phyloP scores from a whole-genome alignment of 805 yeast species.

The Nakazawaea wickerhamii region DNA sequence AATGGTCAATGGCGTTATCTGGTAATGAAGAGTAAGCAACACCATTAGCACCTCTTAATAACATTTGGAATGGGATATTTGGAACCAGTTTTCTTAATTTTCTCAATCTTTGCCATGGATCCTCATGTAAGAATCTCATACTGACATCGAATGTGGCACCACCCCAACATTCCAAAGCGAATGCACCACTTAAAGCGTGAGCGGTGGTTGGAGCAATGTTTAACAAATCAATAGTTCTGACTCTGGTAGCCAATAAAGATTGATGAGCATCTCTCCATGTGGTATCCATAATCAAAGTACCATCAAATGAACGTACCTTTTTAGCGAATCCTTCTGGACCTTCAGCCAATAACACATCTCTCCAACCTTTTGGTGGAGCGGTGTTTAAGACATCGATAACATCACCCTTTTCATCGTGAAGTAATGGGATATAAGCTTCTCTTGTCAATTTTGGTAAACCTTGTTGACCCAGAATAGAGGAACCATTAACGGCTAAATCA shows the following conservation, averaged over 20 bases:
- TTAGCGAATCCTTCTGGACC: conserved; percentile 91
- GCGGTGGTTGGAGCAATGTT: conserved; percentile 94
- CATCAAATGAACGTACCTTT: conserved; percentile 77
- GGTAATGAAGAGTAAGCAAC: conserved; percentile 97
- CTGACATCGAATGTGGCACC: conserved; percentile 99
- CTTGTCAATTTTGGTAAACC: conserved; percentile 81
- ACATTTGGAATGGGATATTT: conserved; percentile 98
- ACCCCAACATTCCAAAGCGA: conserved; percentile 99
- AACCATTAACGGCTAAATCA: conserved; percentile 92
- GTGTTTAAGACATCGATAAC: conserved; percentile 50
- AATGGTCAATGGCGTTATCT: conserved; percentile 97
- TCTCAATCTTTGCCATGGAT: conserved; percentile 96
- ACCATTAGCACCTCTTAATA: conserved; percentile 98
- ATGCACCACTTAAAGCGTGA: conserved; percentile 82
- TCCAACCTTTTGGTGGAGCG: conserved; percentile 79
- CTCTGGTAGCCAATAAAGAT: conserved; percentile 94
- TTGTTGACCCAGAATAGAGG: conserved; percentile 91
- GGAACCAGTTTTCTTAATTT: conserved; percentile 87
- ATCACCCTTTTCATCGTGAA: conserved; percentile 59
- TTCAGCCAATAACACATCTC: conserved; percentile 73
- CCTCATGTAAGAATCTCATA: conserved; percentile 97
- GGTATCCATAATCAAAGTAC: conserved; percentile 94
- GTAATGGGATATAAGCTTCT: conserved; percentile 70
- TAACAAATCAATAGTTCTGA: conserved; percentile 85
- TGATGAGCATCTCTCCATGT: conserved; percentile 99